Conservation (phyloP, 768 basidiomycete species). For the Mrakia frigida region DNA sequence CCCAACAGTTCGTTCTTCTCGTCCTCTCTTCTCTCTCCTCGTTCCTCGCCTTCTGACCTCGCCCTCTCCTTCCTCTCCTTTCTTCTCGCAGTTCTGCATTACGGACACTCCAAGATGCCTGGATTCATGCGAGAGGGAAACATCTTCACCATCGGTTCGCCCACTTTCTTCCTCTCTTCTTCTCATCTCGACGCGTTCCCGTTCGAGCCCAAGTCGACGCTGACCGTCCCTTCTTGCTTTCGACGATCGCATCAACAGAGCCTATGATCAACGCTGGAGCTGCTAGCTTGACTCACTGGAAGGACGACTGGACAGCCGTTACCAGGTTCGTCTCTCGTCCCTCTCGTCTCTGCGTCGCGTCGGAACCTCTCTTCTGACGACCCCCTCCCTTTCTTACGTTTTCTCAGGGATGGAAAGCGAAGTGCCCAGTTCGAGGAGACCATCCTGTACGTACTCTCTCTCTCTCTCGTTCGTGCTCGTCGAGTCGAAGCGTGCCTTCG, state of each 20-base stretch:
- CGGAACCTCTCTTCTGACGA: not conserved
- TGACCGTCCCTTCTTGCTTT: conserved; percentile 69
- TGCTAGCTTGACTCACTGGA: conserved; percentile 52
- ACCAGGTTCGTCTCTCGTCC: conserved; percentile 49
- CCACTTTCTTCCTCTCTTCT: conserved; percentile 17
- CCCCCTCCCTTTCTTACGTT: not conserved
- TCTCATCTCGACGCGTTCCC: not conserved
- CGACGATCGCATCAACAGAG: conserved; percentile 38
- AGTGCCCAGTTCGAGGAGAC: conserved; percentile 99
- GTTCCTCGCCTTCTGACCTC: not conserved
- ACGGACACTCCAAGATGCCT: conserved; percentile 86
- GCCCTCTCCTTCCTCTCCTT: not conserved
- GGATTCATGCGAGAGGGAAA: conserved; percentile 85
- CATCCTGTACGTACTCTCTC: conserved; percentile 56
- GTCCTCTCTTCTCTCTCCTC: not conserved
- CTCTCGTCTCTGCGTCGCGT: too few relatives aligned
- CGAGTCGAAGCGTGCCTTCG: not conserved
- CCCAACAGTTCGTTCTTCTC: conserved; percentile 55
- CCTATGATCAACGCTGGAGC: conserved; percentile 90
- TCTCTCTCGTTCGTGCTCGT: not conserved
- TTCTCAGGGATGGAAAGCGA: conserved; percentile 64
- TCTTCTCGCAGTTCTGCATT: conserved; percentile 62
- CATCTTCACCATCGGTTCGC: conserved; percentile 60
- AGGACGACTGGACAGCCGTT: conserved; percentile 93
- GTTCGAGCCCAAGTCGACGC: not conserved